Evolutionary conservation across 1,284 basidiomycete species (phyloP).

Genomic region (Puccinia hordei): DNA sequence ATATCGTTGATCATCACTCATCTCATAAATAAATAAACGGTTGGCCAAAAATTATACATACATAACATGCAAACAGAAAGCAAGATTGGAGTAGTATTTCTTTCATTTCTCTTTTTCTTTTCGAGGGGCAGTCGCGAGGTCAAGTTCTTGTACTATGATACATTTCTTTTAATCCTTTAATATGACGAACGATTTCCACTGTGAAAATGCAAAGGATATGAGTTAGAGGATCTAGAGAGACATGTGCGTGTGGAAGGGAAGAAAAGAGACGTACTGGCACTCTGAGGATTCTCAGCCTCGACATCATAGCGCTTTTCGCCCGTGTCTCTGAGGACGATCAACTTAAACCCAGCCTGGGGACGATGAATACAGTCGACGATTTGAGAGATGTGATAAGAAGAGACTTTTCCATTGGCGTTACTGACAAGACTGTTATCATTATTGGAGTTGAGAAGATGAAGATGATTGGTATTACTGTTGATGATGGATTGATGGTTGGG

Average conservation of each 20-base stretch:
- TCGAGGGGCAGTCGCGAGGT: background rate
- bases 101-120: background rate
- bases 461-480: background rate
- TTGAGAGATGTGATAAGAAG: conserved; percentile 87
- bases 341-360: conserved; percentile 81
- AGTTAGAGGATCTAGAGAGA: no score
- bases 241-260: background rate
- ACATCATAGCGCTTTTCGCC: conserved; percentile 89
- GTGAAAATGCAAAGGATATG: background rate
- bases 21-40: no score
- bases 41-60: background rate
- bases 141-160: conserved; percentile 29
- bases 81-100: no score
- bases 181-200: conserved; percentile 47
- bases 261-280: conserved; percentile 69
- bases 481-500: conserved; percentile 30
- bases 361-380: conserved; percentile 77
- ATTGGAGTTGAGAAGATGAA: background rate
- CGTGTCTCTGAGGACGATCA: conserved; percentile 71
- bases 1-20: no score
- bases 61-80: no score
- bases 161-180: conserved; percentile 43
- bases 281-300: conserved; percentile 82
- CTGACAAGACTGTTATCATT: conserved; percentile 69
- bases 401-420: conserved; percentile 74